Percentiles rank a stretch among this genome's conserved stretches.
These are phyloP conservation scores for Talaromyces funiculosus DNA, from an alignment of 2,329 filamentous ascomycete species.

Conservation along the genomic window DNA sequence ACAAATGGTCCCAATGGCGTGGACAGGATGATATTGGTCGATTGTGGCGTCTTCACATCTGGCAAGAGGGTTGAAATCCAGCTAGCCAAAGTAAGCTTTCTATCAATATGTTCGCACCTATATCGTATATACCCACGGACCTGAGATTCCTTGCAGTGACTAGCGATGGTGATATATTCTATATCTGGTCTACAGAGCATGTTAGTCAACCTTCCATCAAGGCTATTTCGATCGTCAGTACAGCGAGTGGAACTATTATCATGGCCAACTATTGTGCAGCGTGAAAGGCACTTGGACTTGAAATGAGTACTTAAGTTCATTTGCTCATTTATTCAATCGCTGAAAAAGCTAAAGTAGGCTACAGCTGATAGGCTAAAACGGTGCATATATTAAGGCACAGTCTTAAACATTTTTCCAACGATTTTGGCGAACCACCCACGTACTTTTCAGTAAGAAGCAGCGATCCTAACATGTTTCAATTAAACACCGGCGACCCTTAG, in stretches of 20 bases:
- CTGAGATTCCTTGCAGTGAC: too few species aligned
- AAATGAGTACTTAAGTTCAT: conserved; percentile 33
- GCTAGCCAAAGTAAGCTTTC: conserved; percentile 44
- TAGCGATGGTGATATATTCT: conserved; percentile 34
- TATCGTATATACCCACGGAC: not conserved
- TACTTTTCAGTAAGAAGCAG: not conserved
- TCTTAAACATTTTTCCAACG: not conserved
- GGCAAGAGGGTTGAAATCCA: conserved; percentile 56
- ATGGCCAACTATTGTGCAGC: conserved; percentile 35
- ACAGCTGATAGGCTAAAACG: not conserved
- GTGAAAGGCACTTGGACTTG: conserved; percentile 29
- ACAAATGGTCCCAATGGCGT: conserved; percentile 39
- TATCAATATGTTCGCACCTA: not conserved
- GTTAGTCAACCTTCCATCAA: conserved; percentile 37
- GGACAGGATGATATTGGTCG: conserved; percentile 45
- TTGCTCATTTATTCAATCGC: conserved; percentile 24
- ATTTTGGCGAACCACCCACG: not conserved
- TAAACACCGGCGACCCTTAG: conserved; percentile 36
- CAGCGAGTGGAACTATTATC: conserved; percentile 33
- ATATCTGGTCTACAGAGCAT: conserved; percentile 33
- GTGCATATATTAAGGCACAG: not conserved
- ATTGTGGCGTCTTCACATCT: conserved; percentile 50
- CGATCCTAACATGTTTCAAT: conserved; percentile 17
- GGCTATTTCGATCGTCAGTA: conserved; percentile 40
- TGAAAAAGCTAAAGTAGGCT: too few species aligned